These are phyloP conservation scores for Delonix regia DNA, from an alignment of 306 rosid species.

Conservation along the genomic window DNA sequence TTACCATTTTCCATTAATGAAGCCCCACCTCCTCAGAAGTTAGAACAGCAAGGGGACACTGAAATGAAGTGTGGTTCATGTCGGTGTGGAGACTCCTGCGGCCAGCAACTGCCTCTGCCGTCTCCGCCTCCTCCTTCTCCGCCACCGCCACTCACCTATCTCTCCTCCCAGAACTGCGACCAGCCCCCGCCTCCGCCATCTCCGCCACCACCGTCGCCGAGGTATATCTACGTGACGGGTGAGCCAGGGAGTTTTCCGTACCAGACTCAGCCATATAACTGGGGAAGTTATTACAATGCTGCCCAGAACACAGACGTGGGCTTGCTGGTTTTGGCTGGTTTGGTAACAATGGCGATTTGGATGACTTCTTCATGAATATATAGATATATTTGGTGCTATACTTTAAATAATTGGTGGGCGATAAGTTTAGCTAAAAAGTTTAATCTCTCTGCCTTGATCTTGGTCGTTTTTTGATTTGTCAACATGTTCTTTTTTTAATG, in stretches of 20 bases:
- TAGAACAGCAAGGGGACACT: background rate
- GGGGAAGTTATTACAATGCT: constrained; percentile 42
- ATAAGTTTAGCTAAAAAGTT: constrained; percentile 29
- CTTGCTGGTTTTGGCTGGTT: constrained; percentile 36
- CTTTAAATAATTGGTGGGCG: background rate
- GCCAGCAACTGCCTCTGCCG: constrained; percentile 41
- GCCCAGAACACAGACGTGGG: constrained; percentile 39
- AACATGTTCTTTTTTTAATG: constrained; percentile 1
- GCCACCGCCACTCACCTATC: constrained; percentile 25
- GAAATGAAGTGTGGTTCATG: constrained; percentile 83
- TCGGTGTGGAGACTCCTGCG: constrained; percentile 70
- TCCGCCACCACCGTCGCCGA: constrained; percentile 39
- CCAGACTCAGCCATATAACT: constrained; percentile 37
- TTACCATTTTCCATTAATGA: constrained; percentile 23
- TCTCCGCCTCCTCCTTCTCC: constrained; percentile 43
- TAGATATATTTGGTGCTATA: background rate
- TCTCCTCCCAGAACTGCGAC: constrained; percentile 26
- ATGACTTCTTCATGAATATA: constrained; percentile 32
- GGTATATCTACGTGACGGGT: constrained; percentile 72
- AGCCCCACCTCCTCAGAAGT: constrained; percentile 34
- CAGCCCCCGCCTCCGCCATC: constrained; percentile 41
- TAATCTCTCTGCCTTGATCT: constrained; percentile 26
- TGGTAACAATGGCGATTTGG: constrained; percentile 38
- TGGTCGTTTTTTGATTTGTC: constrained; percentile 32
- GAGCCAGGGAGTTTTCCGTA: constrained; percentile 49